These are phyloP conservation scores for Bipolaris cookei DNA, from an alignment of 2,329 filamentous ascomycete species.

Conservation along the genomic window DNA sequence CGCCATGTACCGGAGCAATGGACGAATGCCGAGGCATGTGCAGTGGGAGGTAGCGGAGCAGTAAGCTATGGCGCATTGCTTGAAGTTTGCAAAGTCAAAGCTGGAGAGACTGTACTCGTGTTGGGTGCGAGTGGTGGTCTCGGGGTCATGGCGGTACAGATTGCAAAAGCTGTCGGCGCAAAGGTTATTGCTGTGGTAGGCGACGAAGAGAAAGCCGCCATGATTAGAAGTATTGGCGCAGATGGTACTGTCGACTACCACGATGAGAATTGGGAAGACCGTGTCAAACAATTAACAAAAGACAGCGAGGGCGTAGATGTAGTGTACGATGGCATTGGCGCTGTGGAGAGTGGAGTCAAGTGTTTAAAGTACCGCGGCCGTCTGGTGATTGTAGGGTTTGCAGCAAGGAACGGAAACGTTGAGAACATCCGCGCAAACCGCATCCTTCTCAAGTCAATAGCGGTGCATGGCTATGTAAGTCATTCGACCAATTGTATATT, in stretches of 20 bases:
- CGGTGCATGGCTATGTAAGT: slow-evolving; percentile 37
- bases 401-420: slow-evolving; percentile 60
- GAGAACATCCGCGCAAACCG: slow-evolving; percentile 48
- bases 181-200: slow-evolving; percentile 62
- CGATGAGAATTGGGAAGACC: slow-evolving; percentile 57
- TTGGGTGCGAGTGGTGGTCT: slow-evolving; percentile 63
- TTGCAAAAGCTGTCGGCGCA: slow-evolving; percentile 61
- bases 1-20: slow-evolving; percentile 55
- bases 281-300: slow-evolving; percentile 56
- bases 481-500: neutral
- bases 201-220: slow-evolving; percentile 53
- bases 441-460: slow-evolving; percentile 32
- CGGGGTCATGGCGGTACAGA: slow-evolving; percentile 63
- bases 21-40: slow-evolving; percentile 59
- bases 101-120: slow-evolving; percentile 60
- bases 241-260: slow-evolving; percentile 53
- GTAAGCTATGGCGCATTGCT: slow-evolving; percentile 62
- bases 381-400: slow-evolving; percentile 65
- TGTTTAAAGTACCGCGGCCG: slow-evolving; percentile 62
- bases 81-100: slow-evolving; percentile 50
- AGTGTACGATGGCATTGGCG: slow-evolving; percentile 64
- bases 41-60: slow-evolving; percentile 60
- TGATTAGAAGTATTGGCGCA: slow-evolving; percentile 52
- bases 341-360: slow-evolving; percentile 61
- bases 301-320: slow-evolving; percentile 61